Percentiles rank a stretch among this genome's conserved stretches.
Evolutionary conservation across 805 yeast genomes (phyloP).

Genomic region (Pichia phayaonensis): DNA sequence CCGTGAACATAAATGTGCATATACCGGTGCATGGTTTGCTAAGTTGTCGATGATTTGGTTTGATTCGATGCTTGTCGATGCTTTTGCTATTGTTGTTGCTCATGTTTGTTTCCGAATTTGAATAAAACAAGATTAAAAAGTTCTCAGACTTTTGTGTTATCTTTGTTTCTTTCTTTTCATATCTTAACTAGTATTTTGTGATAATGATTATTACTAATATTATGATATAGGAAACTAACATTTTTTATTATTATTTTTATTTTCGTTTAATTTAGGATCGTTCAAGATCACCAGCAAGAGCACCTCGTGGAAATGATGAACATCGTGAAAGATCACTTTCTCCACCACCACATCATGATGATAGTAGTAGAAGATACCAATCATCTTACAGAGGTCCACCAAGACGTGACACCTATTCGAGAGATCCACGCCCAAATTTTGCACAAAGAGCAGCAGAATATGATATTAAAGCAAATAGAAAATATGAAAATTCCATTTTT

Average conservation of each 20-base stretch:
- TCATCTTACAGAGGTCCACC: constrained; percentile 20
- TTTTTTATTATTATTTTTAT: not conserved
- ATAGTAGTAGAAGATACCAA: constrained; percentile 14
- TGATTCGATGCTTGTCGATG: not conserved
- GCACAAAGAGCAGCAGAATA: constrained; percentile 25
- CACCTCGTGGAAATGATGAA: constrained; percentile 13
- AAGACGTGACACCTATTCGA: constrained; percentile 4
- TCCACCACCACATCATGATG: constrained; percentile 17
- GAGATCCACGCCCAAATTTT: constrained; percentile 15
- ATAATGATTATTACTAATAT: not conserved
- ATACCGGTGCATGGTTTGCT: not conserved
- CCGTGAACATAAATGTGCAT: not conserved
- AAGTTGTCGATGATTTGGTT: not conserved
- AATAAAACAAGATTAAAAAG: not conserved
- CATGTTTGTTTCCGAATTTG: not conserved
- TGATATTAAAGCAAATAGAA: constrained; percentile 41
- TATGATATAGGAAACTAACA: constrained; percentile 6
- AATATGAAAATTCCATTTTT: constrained; percentile 62
- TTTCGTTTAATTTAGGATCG: constrained; percentile 15
- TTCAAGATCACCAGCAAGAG: constrained; percentile 29
- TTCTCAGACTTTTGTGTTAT: not conserved
- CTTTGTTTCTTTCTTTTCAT: not conserved
- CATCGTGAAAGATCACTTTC: constrained; percentile 25
- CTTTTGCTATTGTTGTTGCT: not conserved
- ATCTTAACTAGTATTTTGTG: not conserved